Evolutionary conservation across 2,329 filamentous ascomycete genomes (phyloP).

Genomic region (Cyanodermella asteris): DNA sequence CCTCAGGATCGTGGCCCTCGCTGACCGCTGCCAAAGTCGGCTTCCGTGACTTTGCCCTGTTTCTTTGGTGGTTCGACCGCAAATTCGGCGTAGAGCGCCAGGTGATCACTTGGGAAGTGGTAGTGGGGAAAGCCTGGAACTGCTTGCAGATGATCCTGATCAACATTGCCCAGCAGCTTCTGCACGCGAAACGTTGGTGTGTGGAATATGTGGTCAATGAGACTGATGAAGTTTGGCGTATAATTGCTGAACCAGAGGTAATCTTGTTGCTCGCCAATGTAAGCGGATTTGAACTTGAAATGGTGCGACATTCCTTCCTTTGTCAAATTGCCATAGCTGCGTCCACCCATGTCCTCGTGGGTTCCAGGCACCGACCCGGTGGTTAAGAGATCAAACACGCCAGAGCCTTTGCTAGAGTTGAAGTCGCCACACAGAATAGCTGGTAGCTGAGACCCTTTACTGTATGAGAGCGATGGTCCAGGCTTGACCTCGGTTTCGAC

Average conservation of each 20-base stretch:
- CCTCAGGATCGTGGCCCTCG: too few species aligned
- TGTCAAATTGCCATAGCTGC: conserved; percentile 85
- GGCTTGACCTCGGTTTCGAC: conserved; percentile 39
- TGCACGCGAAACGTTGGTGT: conserved; percentile 73
- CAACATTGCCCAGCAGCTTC: conserved; percentile 65
- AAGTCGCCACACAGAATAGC: conserved; percentile 86
- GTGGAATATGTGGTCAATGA: conserved; percentile 97
- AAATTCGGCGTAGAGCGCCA: conserved; percentile 76
- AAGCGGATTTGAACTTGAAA: conserved; percentile 81
- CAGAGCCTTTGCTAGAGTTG: conserved; percentile 72
- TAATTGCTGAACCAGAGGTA: conserved; percentile 93
- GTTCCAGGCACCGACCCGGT: conserved; percentile 56
- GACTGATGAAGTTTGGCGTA: conserved; percentile 74
- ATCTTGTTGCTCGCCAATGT: conserved; percentile 60
- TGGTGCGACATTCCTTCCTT: conserved; percentile 81
- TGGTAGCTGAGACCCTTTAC: conserved; percentile 68
- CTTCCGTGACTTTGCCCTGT: conserved; percentile 49
- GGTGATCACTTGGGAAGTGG: conserved; percentile 83
- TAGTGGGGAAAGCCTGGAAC: conserved; percentile 86
- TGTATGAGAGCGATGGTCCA: conserved; percentile 68
- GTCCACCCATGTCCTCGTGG: conserved; percentile 57
- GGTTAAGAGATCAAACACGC: conserved; percentile 75
- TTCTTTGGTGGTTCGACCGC: conserved; percentile 73
- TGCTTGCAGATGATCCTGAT: conserved; percentile 61
- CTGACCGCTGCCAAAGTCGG: conserved; percentile 46